Conservation (phyloP, 2,329 filamentous ascomycete species). For the Alternaria incomplexa region DNA sequence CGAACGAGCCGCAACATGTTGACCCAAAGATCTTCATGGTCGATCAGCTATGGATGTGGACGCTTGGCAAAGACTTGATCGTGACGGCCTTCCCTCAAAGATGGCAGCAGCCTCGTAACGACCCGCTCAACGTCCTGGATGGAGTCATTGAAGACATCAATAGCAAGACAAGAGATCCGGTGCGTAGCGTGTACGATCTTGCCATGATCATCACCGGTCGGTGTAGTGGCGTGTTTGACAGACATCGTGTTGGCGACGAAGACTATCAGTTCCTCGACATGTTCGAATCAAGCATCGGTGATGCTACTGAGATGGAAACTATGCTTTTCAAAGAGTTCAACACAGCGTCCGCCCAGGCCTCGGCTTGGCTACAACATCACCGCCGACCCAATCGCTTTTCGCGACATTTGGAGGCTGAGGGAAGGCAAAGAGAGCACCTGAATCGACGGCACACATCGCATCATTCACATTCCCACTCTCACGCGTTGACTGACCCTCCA, state of each 20-base stretch:
- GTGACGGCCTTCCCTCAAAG: conserved; percentile 65
- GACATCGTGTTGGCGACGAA: conserved; percentile 63
- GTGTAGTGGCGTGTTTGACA: conserved; percentile 67
- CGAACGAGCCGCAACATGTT: conserved; percentile 36
- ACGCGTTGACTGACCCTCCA: conserved; percentile 32
- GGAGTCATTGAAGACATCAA: conserved; percentile 70
- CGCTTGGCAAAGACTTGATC: conserved; percentile 64
- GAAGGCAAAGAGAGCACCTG: conserved; percentile 39
- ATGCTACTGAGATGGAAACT: conserved; percentile 57
- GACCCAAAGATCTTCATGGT: conserved; percentile 71
- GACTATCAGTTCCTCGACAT: conserved; percentile 71
- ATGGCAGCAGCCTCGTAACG: conserved; percentile 66
- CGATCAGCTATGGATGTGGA: conserved; percentile 72
- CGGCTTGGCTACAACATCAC: conserved; percentile 60
- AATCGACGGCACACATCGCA: conserved; percentile 32
- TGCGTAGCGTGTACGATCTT: conserved; percentile 67
- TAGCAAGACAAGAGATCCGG: conserved; percentile 65
- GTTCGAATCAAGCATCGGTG: conserved; percentile 69
- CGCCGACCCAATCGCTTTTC: conserved; percentile 51
- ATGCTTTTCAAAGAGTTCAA: conserved; percentile 68
- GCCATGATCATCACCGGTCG: conserved; percentile 66
- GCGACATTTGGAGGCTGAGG: conserved; percentile 44
- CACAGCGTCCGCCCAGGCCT: conserved; percentile 62
- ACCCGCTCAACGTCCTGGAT: conserved; percentile 68
- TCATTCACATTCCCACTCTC: conserved; percentile 37